Evolutionary conservation across 495 filamentous ascomycete genomes (phyloP).

Genomic region (Podospora comata): DNA sequence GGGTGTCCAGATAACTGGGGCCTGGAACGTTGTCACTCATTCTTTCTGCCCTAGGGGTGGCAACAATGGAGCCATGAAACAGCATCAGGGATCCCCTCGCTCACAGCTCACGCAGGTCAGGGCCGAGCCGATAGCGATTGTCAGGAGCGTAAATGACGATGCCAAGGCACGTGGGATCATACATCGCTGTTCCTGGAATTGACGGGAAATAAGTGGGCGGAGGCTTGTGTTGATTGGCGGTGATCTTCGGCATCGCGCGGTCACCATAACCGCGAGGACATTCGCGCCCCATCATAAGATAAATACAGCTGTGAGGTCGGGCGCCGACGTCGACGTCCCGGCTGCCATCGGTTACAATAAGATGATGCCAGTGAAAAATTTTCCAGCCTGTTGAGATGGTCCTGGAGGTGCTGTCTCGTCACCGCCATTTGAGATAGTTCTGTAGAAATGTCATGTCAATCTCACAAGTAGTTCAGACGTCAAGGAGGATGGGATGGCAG

Average conservation of each 20-base stretch:
- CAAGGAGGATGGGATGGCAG: neutral
- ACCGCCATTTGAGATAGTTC: neutral
- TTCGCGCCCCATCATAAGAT: neutral
- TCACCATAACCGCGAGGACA: conserved; percentile 18
- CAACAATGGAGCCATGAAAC: conserved; percentile 21
- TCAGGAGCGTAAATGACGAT: conserved; percentile 1
- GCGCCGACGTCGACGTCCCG: neutral
- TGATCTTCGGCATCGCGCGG: conserved; percentile 17
- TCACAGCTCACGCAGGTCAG: conserved; percentile 5
- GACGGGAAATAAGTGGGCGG: conserved; percentile 11
- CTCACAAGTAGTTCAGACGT: neutral
- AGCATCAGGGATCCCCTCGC: neutral
- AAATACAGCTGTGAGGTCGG: neutral
- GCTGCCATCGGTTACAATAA: neutral
- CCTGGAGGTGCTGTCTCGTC: neutral
- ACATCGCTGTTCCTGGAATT: conserved; percentile 8
- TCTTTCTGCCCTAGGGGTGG: conserved; percentile 16
- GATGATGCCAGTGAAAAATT: neutral
- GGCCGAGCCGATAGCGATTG: neutral
- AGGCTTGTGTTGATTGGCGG: conserved; percentile 13
- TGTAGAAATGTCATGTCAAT: neutral
- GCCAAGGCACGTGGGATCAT: neutral
- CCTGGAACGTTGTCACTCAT: neutral
- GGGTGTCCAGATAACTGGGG: conserved; percentile 9
- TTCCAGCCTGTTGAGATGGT: neutral